These are phyloP conservation scores for Penicillium salamii DNA, from an alignment of 495 filamentous ascomycete species.

Conservation along the genomic window DNA sequence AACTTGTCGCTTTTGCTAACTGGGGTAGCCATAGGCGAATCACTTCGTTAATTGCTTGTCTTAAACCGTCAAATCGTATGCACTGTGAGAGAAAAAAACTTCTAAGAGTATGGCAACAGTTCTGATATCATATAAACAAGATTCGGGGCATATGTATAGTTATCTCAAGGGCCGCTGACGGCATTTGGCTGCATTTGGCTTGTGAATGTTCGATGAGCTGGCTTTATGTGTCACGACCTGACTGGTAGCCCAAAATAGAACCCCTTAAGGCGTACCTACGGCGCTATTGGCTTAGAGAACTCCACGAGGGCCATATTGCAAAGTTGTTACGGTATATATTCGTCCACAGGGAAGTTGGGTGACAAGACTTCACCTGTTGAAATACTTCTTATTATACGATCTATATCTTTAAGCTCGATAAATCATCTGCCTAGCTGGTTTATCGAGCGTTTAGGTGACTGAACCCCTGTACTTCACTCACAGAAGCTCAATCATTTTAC, in stretches of 20 bases:
- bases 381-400: too few species aligned
- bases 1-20: background rate
- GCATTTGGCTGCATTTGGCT: background rate
- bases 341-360: too few species aligned
- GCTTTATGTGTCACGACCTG: background rate
- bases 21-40: background rate
- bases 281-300: too few species aligned
- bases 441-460: too few species aligned
- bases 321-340: too few species aligned
- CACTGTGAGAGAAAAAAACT: background rate
- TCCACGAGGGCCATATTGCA: too few species aligned
- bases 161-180: background rate
- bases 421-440: too few species aligned
- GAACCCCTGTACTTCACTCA: too few species aligned
- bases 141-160: background rate
- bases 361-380: too few species aligned
- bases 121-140: background rate
- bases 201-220: background rate
- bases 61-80: background rate
- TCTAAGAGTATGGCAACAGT: background rate
- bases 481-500: too few species aligned
- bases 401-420: too few species aligned
- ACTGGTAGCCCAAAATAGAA: constrained; percentile 18
- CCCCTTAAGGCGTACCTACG: too few species aligned
- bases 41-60: background rate